Percentiles rank a stretch among this genome's conserved stretches.
phyloP scores from a whole-genome alignment of 2,329 filamentous ascomycete species.

The Colletotrichum sansevieriae region DNA sequence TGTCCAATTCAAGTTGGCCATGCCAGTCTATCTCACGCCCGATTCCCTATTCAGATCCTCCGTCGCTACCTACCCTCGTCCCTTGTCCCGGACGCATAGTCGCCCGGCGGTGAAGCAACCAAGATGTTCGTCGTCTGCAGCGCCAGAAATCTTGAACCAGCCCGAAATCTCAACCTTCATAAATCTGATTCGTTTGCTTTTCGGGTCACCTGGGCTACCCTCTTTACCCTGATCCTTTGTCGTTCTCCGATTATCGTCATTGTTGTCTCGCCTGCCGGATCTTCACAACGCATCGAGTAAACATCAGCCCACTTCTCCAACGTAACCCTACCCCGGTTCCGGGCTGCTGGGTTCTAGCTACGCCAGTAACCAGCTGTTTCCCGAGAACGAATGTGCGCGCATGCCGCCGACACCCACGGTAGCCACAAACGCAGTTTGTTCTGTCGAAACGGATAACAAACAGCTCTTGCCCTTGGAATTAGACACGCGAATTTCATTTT shows the following conservation, averaged over 20 bases:
- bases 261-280: constrained; percentile 17
- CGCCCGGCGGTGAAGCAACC: constrained; percentile 22
- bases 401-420: neutral
- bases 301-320: constrained; percentile 36
- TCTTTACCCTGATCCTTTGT: neutral
- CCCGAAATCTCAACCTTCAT: neutral
- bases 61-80: neutral
- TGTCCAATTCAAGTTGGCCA: constrained; percentile 1
- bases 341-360: constrained; percentile 19
- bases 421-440: neutral
- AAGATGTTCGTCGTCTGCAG: constrained; percentile 1
- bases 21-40: constrained; percentile 8
- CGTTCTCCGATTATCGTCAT: neutral
- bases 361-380: neutral
- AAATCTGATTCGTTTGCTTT: constrained; percentile 5
- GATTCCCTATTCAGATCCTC: neutral
- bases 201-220: neutral
- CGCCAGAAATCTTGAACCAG: constrained; percentile 14
- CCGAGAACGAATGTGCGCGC: constrained; percentile 24
- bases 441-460: neutral
- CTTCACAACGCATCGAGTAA: constrained; percentile 15
- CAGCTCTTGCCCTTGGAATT: neutral
- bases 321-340: constrained; percentile 3
- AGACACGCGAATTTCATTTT: no score
- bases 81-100: constrained; percentile 6